phyloP scores from a whole-genome alignment of 164 flowering plant species.

The Kalanchoe fedtschenkoi region DNA sequence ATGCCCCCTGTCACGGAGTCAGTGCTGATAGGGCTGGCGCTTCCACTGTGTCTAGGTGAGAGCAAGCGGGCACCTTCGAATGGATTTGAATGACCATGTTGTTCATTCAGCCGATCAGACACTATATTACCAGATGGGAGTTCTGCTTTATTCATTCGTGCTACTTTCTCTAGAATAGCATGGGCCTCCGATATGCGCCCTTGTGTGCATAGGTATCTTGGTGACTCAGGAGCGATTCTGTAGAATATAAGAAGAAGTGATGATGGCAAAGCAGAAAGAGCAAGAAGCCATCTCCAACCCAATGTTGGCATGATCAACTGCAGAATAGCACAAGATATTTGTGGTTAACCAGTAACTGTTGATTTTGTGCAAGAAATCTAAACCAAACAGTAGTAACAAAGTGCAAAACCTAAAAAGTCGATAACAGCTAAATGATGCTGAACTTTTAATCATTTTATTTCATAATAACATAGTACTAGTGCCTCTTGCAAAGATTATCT shows the following conservation, averaged over 20 bases:
- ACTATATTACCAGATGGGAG: constrained; percentile 64
- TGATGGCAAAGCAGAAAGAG: constrained; percentile 65
- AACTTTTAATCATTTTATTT: too few relatives aligned
- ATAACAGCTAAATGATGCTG: too few relatives aligned
- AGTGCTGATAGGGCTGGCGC: constrained; percentile 11
- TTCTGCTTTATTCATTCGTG: constrained; percentile 34
- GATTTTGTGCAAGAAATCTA: neutral
- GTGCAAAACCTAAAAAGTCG: too few relatives aligned
- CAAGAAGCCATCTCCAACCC: constrained; percentile 97
- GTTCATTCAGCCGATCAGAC: constrained; percentile 29
- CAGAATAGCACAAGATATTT: constrained; percentile 7
- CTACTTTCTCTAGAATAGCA: constrained; percentile 44
- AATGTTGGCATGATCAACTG: constrained; percentile 79
- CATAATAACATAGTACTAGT: too few relatives aligned
- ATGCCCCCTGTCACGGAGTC: constrained; percentile 21
- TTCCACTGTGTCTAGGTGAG: constrained; percentile 14
- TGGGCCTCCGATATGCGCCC: constrained; percentile 56
- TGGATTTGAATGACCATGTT: constrained; percentile 15
- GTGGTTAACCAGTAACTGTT: neutral
- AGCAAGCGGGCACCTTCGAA: constrained; percentile 38
- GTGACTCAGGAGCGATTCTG: constrained; percentile 61
- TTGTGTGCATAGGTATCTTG: constrained; percentile 65
- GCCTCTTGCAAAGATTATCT: too few relatives aligned
- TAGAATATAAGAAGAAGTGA: constrained; percentile 58
- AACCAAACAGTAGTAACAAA: neutral